Evolutionary conservation across 2,329 filamentous ascomycete species (phyloP), one percentile per base, ranked within the genome.

Genomic region (Apiospora phragmitis): DNA sequence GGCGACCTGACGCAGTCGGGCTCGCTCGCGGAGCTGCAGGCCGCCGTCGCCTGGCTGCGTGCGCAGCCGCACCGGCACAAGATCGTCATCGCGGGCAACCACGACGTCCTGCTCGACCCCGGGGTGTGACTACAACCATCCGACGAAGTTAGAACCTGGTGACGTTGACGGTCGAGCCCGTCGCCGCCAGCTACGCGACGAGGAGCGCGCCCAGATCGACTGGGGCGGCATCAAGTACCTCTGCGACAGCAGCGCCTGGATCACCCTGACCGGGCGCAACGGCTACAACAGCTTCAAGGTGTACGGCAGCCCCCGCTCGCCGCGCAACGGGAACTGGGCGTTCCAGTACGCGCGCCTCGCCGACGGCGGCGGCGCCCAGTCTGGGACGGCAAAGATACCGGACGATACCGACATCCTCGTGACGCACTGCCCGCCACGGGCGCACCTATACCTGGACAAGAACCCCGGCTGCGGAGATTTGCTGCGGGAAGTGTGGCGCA

Each of bases 1-100:
- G 92, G 93, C 9, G 92, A 94, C 77, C 80, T 94, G 74, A 93
- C 92, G 3, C 94, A 94, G 78, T 89, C 92, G 77, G 93, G 93
- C n/a, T 91, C 83, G 73, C 83, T 84, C 73, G 83, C 82, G 7
- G 89, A 91, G 81, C 41, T 67, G 24, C 65, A 67, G 14, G 41
- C 41, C 41, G 41, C 41, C 41, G 65, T 45, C 65, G 65, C 38
- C 24, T 67, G 65, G 65, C 65, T 67, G 41, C 65, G 65, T 41
- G 41, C 24, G 14, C 41, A 29, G 41, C 65, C 65, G 21, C 65
- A 67, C 41, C 14, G 11, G 24, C 16, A 43, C 41, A 67, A 67
- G 65, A 45, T 94, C 73, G 86, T 94, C 43, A 81, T 94, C 74
- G 91, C 91, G 72, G 91, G 92, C 41, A 95, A 94, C 77, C 93